Evolutionary conservation across 2,329 filamentous ascomycete species (phyloP), one percentile per base, ranked within the genome.

Genomic region (Colletotrichum tropicale): DNA sequence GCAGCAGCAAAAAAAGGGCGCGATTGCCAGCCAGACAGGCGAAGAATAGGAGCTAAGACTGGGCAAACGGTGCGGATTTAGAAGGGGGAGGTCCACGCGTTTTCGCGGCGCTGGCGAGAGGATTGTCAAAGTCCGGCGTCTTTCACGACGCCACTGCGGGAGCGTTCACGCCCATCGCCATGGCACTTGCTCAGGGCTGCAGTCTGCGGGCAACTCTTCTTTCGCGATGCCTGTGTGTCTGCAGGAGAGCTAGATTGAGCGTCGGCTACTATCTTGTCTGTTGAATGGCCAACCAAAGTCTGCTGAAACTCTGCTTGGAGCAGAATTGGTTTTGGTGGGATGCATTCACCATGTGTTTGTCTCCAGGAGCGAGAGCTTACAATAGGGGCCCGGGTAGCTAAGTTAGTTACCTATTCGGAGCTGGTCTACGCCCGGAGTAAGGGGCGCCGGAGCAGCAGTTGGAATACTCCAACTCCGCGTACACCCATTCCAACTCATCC

Each of bases 41-140:
- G 38, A 18, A 30, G 66, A 62, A 58, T 32, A 71, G 60, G 43
- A 32, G 61, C 61, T 67, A 43, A 16, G 36, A 0, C 18, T 52
- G 43, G 12, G 1, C 10, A 13, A 52, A 52, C 43, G 10, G 43
- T n/a, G n/a, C 48, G 64, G 21, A 56, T 32, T 16, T 56, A 32
- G 55, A 32, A 71, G 26, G 61, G 28, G 38, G 32, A 58, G 73
- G 73, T 32, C 70, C 73, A 73, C 70, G 73, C 64, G 65, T 68
- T 72, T 28, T 56, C 28, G 64, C 32, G 55, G 38, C 64, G 66
- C 61, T 64, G 55, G 56, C 32, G 55, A 75, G 69, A 24, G 56
- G 24, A 70, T 36, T 66, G n/a, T 30, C 43, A 52, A 21, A 36
- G 70, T 73, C 73, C 73, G 70, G 60, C 70, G 68, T 75, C 56